Conservation (phyloP, 1,284 basidiomycete genomes). For the Malassezia obtusa region DNA sequence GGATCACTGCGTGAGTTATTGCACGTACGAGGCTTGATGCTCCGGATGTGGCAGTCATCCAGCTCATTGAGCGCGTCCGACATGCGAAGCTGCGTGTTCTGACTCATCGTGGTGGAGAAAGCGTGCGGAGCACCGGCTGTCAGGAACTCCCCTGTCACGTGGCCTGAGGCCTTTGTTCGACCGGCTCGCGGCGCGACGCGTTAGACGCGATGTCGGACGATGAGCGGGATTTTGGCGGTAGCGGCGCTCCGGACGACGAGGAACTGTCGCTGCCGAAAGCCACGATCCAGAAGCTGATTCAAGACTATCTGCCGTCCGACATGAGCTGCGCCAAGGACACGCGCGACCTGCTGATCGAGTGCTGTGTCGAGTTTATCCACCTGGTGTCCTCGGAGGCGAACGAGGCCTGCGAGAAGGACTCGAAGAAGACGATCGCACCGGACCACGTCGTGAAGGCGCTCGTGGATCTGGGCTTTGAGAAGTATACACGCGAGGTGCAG, state of each 20-base stretch:
- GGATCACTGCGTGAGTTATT: constrained; percentile 20
- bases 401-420: constrained; percentile 92
- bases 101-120: not conserved
- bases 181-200: not conserved
- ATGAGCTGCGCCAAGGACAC: constrained; percentile 90
- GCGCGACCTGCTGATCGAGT: constrained; percentile 89
- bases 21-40: constrained; percentile 32
- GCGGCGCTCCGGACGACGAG: constrained; percentile 59
- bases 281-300: constrained; percentile 92
- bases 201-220: constrained; percentile 67
- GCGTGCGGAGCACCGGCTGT: not conserved
- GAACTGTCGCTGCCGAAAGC: constrained; percentile 92
- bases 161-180: not conserved
- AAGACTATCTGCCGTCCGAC: constrained; percentile 77
- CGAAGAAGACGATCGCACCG: constrained; percentile 98
- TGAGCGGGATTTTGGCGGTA: constrained; percentile 57
- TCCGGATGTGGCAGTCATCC: constrained; percentile 42
- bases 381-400: constrained; percentile 95
- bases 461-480: constrained; percentile 82
- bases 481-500: constrained; percentile 76
- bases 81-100: not conserved
- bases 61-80: constrained; percentile 39
- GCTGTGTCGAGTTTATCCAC: constrained; percentile 98
- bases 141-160: no score
- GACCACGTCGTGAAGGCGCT: constrained; percentile 90